A percentile compares a stretch with the other conserved stretches of the same genome.
phyloP scores from a whole-genome alignment of 805 yeast species.

The Saccharomycopsis guyanensis region DNA sequence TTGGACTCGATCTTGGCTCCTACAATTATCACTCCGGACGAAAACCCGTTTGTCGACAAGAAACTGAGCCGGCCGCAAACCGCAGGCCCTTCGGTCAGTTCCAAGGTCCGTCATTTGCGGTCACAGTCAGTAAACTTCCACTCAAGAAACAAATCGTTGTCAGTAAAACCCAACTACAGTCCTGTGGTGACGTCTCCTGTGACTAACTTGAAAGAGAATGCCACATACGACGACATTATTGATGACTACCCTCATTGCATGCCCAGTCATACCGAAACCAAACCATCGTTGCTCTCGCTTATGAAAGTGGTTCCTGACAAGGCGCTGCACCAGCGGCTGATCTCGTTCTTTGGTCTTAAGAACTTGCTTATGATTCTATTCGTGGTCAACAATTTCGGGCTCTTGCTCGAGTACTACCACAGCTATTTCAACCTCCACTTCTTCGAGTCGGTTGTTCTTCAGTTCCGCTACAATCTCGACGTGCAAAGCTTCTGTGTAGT shows the following conservation, averaged over 20 bases:
- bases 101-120: constrained; percentile 5
- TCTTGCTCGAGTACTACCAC: constrained; percentile 31
- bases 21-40: background rate
- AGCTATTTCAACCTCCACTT: constrained; percentile 28
- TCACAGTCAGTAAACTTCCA: constrained; percentile 21
- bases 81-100: background rate
- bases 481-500: constrained; percentile 25
- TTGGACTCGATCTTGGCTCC: background rate
- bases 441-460: constrained; percentile 27
- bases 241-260: constrained; percentile 20
- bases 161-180: constrained; percentile 9
- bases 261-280: constrained; percentile 18
- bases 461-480: constrained; percentile 27
- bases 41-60: background rate
- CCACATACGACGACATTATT: constrained; percentile 15
- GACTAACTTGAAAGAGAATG: constrained; percentile 3
- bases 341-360: constrained; percentile 29
- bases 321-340: too few relatives aligned
- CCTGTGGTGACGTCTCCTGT: constrained; percentile 9
- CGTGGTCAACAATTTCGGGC: constrained; percentile 32
- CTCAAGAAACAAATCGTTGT: constrained; percentile 19
- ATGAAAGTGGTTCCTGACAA: constrained; percentile 7
- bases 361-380: constrained; percentile 34
- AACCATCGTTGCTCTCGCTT: constrained; percentile 15
- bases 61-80: background rate